Conservation (phyloP, 2,329 filamentous ascomycete species). For the Mycosphaerella sp. region DNA sequence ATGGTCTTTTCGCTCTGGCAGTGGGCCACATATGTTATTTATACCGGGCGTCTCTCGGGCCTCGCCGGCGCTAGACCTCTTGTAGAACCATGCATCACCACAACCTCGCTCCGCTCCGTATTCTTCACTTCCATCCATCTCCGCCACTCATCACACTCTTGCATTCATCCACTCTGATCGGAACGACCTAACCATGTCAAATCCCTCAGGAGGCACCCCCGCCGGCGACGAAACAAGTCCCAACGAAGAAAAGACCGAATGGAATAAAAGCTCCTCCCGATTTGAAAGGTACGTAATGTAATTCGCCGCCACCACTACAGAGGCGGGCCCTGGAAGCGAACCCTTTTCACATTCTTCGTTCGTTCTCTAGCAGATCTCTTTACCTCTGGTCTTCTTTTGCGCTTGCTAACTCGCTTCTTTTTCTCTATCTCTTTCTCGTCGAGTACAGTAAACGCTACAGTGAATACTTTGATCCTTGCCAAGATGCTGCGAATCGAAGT, state of each 20-base stretch:
- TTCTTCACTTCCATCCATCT: neutral
- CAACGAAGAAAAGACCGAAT: constrained; percentile 20
- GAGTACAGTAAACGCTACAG: constrained; percentile 73
- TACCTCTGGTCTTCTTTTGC: no score
- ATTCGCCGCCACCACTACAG: neutral
- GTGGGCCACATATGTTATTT: no score
- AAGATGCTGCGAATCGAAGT: constrained; percentile 80
- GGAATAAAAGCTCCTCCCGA: constrained; percentile 34
- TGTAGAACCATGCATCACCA: neutral
- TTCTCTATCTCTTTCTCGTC: neutral
- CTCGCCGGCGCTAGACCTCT: neutral
- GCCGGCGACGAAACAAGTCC: neutral
- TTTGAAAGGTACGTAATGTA: constrained; percentile 35
- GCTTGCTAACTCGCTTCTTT: no score
- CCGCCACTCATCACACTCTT: no score
- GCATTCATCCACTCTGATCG: no score
- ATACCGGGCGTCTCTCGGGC: neutral
- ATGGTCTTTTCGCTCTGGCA: no score
- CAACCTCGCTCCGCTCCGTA: neutral
- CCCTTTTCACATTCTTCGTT: neutral
- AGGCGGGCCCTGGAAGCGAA: no score
- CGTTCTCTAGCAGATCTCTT: no score
- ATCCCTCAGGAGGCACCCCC: neutral
- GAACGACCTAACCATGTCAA: neutral
- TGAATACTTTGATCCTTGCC: constrained; percentile 91